A percentile compares a stretch with the other conserved stretches of the same genome.
phyloP scores from a whole-genome alignment of 1,139 yeast species.

The Candida gigantensis region DNA sequence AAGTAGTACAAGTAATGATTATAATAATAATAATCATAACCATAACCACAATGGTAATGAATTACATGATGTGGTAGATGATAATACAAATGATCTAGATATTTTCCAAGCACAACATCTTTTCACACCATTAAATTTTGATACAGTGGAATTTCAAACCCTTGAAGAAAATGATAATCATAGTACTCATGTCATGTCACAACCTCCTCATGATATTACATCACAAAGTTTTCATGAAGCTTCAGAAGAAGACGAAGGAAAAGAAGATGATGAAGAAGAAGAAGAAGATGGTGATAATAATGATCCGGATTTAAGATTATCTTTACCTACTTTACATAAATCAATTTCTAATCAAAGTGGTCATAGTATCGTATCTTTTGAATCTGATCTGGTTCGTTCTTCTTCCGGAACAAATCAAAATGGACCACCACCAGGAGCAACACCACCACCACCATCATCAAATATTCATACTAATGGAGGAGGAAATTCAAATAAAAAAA shows the following conservation, averaged over 20 bases:
- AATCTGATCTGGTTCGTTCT: conserved; percentile 11
- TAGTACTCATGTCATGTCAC: too few species aligned
- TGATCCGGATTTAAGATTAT: conserved; percentile 6
- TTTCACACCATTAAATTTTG: conserved; percentile 10
- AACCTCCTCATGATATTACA: conserved; percentile 1
- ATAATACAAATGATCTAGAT: conserved; percentile 5
- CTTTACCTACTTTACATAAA: conserved; percentile 5
- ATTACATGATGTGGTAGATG: not conserved
- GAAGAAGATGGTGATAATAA: too few species aligned
- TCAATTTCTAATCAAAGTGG: conserved; percentile 27
- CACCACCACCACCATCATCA: conserved; percentile 6
- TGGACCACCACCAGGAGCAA: conserved; percentile 6
- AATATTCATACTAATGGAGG: too few species aligned
- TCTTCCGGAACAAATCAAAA: too few species aligned
- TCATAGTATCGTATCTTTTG: conserved; percentile 17
- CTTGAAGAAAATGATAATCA: conserved; percentile 6
- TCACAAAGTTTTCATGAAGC: not conserved
- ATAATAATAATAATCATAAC: not conserved
- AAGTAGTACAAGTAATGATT: too few species aligned
- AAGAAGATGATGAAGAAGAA: too few species aligned
- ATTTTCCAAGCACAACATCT: not conserved
- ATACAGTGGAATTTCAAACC: conserved; percentile 8
- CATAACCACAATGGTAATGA: not conserved
- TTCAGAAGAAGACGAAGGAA: conserved; percentile 7
- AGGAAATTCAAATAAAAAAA: too few species aligned